Percentiles rank a stretch among this genome's conserved stretches.
Conservation (phyloP, 768 basidiomycete genomes). For the Rhodotorula diobovata region DNA sequence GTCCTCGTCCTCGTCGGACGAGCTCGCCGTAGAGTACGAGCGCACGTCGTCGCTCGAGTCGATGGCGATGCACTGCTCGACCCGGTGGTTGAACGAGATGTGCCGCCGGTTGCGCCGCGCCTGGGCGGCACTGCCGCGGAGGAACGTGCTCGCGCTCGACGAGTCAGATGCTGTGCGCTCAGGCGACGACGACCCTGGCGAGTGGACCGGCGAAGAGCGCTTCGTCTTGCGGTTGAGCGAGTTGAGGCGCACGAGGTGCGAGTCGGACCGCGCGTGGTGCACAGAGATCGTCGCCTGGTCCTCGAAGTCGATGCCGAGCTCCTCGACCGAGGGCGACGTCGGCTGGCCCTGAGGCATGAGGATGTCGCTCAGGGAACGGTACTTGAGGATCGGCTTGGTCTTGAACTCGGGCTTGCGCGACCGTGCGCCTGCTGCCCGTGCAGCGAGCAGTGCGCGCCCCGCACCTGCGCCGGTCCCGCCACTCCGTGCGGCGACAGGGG, state of each 20-base stretch:
- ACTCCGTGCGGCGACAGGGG: too few species aligned
- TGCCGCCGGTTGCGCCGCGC: conserved; percentile 54
- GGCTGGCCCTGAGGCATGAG: conserved; percentile 57
- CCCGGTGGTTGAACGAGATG: conserved; percentile 96
- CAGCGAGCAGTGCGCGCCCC: not conserved
- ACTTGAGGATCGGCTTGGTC: conserved; percentile 88
- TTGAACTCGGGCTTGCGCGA: conserved; percentile 25
- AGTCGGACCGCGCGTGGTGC: conserved; percentile 32
- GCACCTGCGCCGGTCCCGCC: too few species aligned
- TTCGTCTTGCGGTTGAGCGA: conserved; percentile 23
- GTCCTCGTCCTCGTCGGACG: conserved; percentile 42
- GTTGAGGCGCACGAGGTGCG: conserved; percentile 37
- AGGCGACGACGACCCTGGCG: conserved; percentile 29
- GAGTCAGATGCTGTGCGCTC: conserved; percentile 35
- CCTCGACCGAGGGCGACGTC: conserved; percentile 34
- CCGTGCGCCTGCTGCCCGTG: not conserved
- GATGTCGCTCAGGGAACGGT: conserved; percentile 84
- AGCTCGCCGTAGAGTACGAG: conserved; percentile 18
- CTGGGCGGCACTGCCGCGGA: conserved; percentile 1
- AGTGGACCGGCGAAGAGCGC: conserved; percentile 25
- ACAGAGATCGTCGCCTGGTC: conserved; percentile 34
- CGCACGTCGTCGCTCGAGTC: conserved; percentile 47
- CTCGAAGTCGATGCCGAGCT: conserved; percentile 26
- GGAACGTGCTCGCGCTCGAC: conserved; percentile 10
- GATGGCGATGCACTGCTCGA: conserved; percentile 78